These are phyloP conservation scores for Mortierella sp. DNA, from an alignment of 371 early-diverging fungal species.

Conservation along the genomic window DNA sequence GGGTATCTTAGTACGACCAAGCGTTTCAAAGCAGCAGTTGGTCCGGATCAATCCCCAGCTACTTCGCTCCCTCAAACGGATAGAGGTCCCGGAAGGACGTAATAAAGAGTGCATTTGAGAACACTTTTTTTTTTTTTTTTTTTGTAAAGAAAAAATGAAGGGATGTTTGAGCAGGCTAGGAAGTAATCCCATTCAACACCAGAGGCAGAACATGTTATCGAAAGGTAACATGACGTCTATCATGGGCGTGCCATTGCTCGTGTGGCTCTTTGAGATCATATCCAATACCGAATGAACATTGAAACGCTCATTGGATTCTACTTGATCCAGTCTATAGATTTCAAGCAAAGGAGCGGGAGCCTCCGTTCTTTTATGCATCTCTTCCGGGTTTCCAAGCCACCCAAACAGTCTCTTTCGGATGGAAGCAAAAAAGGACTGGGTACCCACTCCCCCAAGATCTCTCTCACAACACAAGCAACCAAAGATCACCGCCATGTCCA, in stretches of 20 bases:
- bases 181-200: conserved; percentile 34
- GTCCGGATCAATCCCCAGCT: conserved; percentile 36
- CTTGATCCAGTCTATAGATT: conserved; percentile 32
- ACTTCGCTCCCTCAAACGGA: conserved; percentile 27
- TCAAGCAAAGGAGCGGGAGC: background rate
- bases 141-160: conserved; percentile 4
- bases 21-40: conserved; percentile 2
- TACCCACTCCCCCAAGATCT: background rate
- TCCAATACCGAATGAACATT: conserved; percentile 49
- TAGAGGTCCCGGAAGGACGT: conserved; percentile 9
- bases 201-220: conserved; percentile 47
- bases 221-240: conserved; percentile 43
- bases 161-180: conserved; percentile 40
- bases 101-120: conserved; percentile 28
- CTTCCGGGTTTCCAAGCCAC: background rate
- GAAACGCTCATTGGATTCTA: conserved; percentile 43
- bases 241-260: conserved; percentile 48
- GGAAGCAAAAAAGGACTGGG: conserved; percentile 1
- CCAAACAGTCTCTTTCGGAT: background rate
- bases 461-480: background rate
- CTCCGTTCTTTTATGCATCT: background rate
- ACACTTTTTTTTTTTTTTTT: conserved; percentile 3
- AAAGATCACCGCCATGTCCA: conserved; percentile 35
- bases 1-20: conserved; percentile 20
- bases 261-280: conserved; percentile 39